Evolutionary conservation across 805 yeast species (phyloP), one percentile per base, ranked within the genome.

Genomic region (Candida dajiaensis): DNA sequence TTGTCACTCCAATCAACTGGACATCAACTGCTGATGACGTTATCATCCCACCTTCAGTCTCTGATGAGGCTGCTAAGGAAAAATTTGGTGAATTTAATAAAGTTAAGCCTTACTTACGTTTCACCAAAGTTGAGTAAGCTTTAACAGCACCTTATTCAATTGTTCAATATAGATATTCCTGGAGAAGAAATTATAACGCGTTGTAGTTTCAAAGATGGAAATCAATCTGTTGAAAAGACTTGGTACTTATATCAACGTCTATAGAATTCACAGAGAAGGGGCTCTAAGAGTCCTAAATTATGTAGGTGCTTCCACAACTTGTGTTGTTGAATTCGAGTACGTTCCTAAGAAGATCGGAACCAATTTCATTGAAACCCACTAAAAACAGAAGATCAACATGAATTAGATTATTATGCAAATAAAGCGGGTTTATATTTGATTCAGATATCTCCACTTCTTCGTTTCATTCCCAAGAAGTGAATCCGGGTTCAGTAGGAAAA

Each of bases 1-100:
- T 89, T 55, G 94, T 87, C 51, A 89, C 97, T 40, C 96, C 96
- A 50, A 85, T 87, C 64, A 81, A 90, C 78, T 89, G 97, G 97
- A 76, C 74, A n/a, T 50, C 53, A 48, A 81, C 77, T 46, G 96
- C 96, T 56, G 79, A 87, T 59, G 97, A 89, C 65, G 97, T 90
- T 48, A 89, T 89, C 65, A 85, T 90, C 53, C 97, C 95, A 63
- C 95, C 96, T 55, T 69, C 83, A 41, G 86, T 90, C 47, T 75
- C 84, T 48, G 85, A 87, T 65, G 92, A 78, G 62, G 89, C 75
- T 45, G 90, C 89, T 38, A 77, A 80, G 72, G 78, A 78, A 59
- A 86, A 87, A 71, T 89, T 86, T 70, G 96, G 96, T 55, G 81
- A 83, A 54, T 88, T 89, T 75, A 80, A 78, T 64, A 84, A 81